These are phyloP conservation scores for Rhazya stricta DNA, from an alignment of 257 asterid genomes.

Conservation along the genomic window DNA sequence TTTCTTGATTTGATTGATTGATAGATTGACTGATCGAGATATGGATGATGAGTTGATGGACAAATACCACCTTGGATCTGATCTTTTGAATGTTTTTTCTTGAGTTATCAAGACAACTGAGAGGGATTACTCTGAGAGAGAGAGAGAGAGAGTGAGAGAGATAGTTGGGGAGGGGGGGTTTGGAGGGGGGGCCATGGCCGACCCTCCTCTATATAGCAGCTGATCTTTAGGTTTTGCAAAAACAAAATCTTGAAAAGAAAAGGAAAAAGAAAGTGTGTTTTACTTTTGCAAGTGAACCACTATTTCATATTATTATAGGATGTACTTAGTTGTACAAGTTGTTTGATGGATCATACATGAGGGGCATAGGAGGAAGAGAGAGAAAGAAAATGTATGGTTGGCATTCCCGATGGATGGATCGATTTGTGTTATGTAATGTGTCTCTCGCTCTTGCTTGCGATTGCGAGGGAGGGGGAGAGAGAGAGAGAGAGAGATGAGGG, in stretches of 20 bases:
- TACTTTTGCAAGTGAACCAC: slow-evolving; percentile 3
- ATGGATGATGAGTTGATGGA: slow-evolving; percentile 28
- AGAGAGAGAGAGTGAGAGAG: slow-evolving; percentile 8
- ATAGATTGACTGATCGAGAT: slow-evolving; percentile 60
- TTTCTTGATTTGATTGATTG: slow-evolving; percentile 82
- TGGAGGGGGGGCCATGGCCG: slow-evolving; percentile 8
- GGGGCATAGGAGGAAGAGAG: neutral
- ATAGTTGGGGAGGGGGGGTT: too few relatives aligned
- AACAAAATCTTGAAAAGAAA: neutral
- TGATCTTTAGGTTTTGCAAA: neutral
- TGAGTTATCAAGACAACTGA: slow-evolving; percentile 27
- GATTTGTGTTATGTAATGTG: slow-evolving; percentile 6
- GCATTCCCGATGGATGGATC: slow-evolving; percentile 60
- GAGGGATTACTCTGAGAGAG: neutral
- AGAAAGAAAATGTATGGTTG: slow-evolving; percentile 48
- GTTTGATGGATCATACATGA: slow-evolving; percentile 6
- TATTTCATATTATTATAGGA: neutral
- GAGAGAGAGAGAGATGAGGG: neutral
- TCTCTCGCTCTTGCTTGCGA: neutral
- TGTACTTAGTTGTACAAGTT: slow-evolving; percentile 15
- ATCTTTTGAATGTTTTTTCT: slow-evolving; percentile 28
- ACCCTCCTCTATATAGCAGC: slow-evolving; percentile 3
- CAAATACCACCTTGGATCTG: slow-evolving; percentile 63
- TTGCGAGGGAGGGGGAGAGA: neutral
- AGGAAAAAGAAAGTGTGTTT: neutral